A percentile compares a stretch with the other conserved stretches of the same genome.
Conservation (phyloP, 371 early-diverging fungal genomes). For the Mucor circinelloides region DNA sequence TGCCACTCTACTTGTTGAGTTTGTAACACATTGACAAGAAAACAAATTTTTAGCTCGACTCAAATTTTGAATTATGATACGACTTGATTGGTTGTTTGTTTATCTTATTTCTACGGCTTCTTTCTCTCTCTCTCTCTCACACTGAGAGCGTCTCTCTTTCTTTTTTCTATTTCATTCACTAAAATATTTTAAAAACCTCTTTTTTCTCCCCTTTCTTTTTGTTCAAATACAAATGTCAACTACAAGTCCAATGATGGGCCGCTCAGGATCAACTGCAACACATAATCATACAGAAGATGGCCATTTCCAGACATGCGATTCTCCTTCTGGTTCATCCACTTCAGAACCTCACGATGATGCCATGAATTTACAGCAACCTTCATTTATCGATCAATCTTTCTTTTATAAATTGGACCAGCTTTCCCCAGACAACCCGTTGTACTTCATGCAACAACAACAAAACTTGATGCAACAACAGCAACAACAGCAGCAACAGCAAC, state of each 20-base stretch:
- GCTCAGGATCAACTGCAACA: constrained; percentile 6
- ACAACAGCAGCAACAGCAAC: constrained; percentile 29
- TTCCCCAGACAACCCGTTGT: constrained; percentile 37
- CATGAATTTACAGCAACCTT: constrained; percentile 28
- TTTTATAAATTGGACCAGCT: constrained; percentile 45
- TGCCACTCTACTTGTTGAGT: background rate
- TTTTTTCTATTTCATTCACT: background rate
- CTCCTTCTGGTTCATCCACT: constrained; percentile 36
- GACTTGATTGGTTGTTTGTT: background rate
- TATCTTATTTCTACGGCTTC: background rate
- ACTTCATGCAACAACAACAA: constrained; percentile 38
- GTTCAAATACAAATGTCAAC: constrained; percentile 12
- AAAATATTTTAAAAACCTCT: background rate
- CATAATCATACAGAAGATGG: constrained; percentile 7
- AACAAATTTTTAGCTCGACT: background rate
- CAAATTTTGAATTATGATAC: background rate
- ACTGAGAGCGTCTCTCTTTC: background rate
- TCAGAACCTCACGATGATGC: constrained; percentile 34
- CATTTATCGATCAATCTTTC: constrained; percentile 44
- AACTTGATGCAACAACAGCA: constrained; percentile 23
- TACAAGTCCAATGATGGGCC: constrained; percentile 18
- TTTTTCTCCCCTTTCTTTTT: background rate
- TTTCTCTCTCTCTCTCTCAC: background rate
- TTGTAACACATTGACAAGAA: background rate
- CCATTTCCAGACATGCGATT: constrained; percentile 26